Evolutionary conservation across 306 rosid genomes (phyloP).

Genomic region (Canavalia gladiata): DNA sequence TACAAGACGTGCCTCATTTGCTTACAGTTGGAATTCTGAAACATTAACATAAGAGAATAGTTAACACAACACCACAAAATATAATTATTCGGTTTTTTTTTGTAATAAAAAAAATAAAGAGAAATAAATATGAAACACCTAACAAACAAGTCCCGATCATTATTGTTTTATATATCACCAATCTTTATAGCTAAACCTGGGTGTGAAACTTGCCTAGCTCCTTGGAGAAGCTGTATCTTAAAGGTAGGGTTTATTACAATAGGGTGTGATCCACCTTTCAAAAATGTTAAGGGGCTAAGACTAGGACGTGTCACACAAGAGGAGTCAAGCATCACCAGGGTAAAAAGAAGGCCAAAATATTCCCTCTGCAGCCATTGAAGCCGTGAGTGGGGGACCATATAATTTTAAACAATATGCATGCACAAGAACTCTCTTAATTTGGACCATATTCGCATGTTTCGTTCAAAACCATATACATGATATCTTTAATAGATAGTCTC

Average conservation of each 20-base stretch:
- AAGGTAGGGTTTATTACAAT: neutral
- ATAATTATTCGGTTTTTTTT: neutral
- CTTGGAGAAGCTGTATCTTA: neutral
- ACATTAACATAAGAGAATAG: neutral
- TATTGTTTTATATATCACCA: neutral
- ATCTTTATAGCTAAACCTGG: neutral
- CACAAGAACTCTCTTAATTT: neutral
- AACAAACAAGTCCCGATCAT: neutral
- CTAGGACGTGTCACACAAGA: constrained; percentile 57
- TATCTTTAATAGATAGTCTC: neutral
- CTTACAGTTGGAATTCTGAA: neutral
- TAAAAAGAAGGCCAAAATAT: constrained; percentile 39
- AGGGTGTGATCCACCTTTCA: constrained; percentile 32
- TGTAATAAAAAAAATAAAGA: too few species aligned
- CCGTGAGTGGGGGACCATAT: constrained; percentile 50
- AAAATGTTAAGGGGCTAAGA: constrained; percentile 38
- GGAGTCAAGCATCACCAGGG: constrained; percentile 49
- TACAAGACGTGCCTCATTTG: neutral
- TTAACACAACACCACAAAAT: neutral
- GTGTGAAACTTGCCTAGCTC: neutral
- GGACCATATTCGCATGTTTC: neutral
- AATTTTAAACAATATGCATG: constrained; percentile 10
- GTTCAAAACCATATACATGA: neutral
- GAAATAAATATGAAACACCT: neutral
- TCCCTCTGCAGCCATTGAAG: constrained; percentile 38